Conservation (phyloP, 2,329 filamentous ascomycete genomes). For the Colletotrichum orchidophilum region DNA sequence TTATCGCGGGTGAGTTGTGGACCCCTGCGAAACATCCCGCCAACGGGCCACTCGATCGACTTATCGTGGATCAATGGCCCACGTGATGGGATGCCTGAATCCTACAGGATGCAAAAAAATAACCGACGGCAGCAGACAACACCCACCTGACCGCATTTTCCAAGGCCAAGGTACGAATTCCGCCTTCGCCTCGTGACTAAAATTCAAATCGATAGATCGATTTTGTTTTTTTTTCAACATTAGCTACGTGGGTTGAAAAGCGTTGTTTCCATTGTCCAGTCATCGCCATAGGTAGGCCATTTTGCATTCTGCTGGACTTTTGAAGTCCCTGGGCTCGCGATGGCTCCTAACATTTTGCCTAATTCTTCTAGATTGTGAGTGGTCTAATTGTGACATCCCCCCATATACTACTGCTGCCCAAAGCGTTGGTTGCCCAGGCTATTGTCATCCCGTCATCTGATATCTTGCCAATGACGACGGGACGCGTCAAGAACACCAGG, state of each 20-base stretch:
- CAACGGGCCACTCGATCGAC: background rate
- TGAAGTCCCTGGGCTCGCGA: background rate
- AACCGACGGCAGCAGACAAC: background rate
- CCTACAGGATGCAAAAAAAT: background rate
- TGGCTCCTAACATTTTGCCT: slow-evolving; percentile 11
- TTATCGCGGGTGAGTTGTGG: no score
- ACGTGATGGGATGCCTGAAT: background rate
- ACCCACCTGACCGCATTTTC: background rate
- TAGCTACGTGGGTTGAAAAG: no score
- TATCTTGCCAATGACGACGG: no score
- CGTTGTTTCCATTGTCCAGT: no score
- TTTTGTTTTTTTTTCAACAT: background rate
- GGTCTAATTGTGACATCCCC: background rate
- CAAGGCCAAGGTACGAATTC: no score
- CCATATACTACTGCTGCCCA: background rate
- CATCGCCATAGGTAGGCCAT: background rate
- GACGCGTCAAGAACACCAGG: no score
- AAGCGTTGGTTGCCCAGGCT: no score
- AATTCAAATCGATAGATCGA: background rate
- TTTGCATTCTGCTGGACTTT: background rate
- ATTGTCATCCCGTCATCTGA: no score
- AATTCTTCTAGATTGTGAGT: slow-evolving; percentile 12
- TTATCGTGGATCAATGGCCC: background rate
- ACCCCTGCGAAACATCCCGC: background rate
- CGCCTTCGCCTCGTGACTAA: background rate